Percentiles rank a stretch among this genome's conserved stretches.
Conservation (phyloP, 331 rosid species). For the Prunus yedoensis region DNA sequence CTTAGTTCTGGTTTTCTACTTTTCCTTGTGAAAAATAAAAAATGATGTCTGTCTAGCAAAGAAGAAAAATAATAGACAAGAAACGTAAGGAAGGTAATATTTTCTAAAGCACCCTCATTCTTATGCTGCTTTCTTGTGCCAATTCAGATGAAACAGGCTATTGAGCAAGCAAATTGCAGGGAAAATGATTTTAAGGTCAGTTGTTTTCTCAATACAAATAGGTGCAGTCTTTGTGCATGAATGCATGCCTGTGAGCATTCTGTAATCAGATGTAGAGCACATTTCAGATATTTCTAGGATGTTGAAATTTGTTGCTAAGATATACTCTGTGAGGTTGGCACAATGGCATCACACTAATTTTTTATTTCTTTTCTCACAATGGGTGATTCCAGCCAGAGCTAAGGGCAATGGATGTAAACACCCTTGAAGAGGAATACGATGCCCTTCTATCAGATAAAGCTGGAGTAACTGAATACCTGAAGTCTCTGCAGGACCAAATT, state of each 20-base stretch:
- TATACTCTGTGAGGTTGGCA: neutral
- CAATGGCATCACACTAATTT: neutral
- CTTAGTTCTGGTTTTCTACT: neutral
- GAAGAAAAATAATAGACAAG: neutral
- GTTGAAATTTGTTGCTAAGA: neutral
- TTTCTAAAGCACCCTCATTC: neutral
- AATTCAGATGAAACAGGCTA: slow-evolving; percentile 55
- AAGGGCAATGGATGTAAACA: slow-evolving; percentile 48
- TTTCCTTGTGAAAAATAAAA: neutral
- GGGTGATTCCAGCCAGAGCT: slow-evolving; percentile 60
- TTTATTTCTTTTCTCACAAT: slow-evolving; percentile 17
- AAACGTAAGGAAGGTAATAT: neutral
- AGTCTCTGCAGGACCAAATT: slow-evolving; percentile 62
- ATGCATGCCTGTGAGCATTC: neutral
- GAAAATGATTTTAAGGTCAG: slow-evolving; percentile 65
- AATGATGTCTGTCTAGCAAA: neutral
- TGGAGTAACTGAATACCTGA: slow-evolving; percentile 70
- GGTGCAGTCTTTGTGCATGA: neutral
- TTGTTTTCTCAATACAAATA: slow-evolving; percentile 20
- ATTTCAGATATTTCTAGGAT: neutral
- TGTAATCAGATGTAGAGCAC: slow-evolving; percentile 14
- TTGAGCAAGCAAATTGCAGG: slow-evolving; percentile 58
- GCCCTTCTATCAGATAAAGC: slow-evolving; percentile 65
- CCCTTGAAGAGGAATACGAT: slow-evolving; percentile 68
- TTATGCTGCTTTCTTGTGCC: slow-evolving; percentile 19